Percentiles rank a stretch among this genome's conserved stretches.
Evolutionary conservation across 2,329 filamentous ascomycete species (phyloP).

Genomic region (Lasiodiplodia theobromae): DNA sequence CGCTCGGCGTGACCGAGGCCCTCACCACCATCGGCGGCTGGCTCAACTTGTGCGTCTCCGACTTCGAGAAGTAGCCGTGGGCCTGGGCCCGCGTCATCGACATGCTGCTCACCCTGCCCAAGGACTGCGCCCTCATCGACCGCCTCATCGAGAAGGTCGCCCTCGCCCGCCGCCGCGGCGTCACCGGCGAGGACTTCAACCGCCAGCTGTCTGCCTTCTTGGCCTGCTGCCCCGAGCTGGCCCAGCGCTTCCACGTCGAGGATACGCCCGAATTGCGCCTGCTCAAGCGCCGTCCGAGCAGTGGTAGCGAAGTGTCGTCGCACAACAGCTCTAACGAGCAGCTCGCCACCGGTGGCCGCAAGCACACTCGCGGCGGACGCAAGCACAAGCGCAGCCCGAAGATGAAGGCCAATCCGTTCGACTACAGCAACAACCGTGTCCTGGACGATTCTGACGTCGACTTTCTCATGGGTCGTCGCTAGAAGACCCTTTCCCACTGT

Average conservation of each 20-base stretch:
- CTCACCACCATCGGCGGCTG: conserved; percentile 24
- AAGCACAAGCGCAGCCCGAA: background rate
- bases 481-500: background rate
- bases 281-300: background rate
- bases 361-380: background rate
- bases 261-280: background rate
- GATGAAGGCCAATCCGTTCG: background rate
- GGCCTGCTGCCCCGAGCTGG: background rate
- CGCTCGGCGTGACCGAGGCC: conserved; percentile 27
- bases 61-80: conserved; percentile 12
- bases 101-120: conserved; percentile 9
- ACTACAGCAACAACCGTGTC: background rate
- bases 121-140: conserved; percentile 12
- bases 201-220: background rate
- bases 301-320: background rate
- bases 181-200: background rate
- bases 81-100: background rate
- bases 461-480: conserved; percentile 18
- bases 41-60: conserved; percentile 16
- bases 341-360: background rate
- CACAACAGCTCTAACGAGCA: background rate
- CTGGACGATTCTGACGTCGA: conserved; percentile 17
- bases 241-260: conserved; percentile 14
- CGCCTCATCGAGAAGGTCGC: conserved; percentile 29
- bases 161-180: conserved; percentile 10